Conservation (phyloP, 441 rosid species). For the Populus hybrid region DNA sequence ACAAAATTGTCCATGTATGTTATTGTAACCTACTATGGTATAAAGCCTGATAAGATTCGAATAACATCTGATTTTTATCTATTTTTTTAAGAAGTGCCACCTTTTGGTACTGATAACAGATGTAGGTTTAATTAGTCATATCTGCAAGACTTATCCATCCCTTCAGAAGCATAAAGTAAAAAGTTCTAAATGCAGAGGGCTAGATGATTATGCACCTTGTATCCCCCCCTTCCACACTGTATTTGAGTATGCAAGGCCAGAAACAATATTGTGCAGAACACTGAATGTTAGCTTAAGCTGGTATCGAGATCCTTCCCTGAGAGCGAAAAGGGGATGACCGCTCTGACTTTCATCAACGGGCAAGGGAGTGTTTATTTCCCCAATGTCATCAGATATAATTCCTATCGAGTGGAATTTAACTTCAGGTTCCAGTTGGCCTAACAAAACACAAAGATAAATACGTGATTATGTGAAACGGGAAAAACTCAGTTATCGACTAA, state of each 20-base stretch:
- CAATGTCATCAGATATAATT: constrained; percentile 43
- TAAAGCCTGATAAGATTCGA: background rate
- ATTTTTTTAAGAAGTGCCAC: background rate
- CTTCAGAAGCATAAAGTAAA: background rate
- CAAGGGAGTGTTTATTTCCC: constrained; percentile 39
- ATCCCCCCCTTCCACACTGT: constrained; percentile 74
- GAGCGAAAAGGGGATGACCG: constrained; percentile 32
- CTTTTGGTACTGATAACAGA: background rate
- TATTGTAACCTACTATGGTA: background rate
- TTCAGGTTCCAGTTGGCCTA: constrained; percentile 53
- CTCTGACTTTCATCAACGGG: constrained; percentile 29
- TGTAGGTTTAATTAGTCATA: background rate
- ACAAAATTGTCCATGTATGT: background rate
- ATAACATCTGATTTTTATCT: background rate
- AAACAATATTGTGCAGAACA: constrained; percentile 79
- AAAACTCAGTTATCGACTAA: background rate
- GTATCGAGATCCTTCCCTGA: constrained; percentile 52
- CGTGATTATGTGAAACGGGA: background rate
- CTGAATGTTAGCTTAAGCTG: constrained; percentile 47
- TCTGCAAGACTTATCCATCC: background rate
- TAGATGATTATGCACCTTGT: constrained; percentile 44
- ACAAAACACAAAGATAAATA: constrained; percentile 8
- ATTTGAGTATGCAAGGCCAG: constrained; percentile 79
- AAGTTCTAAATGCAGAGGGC: background rate
- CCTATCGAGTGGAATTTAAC: constrained; percentile 54